Conservation (phyloP, 2,329 filamentous ascomycete species). For the Fusarium papillatum region DNA sequence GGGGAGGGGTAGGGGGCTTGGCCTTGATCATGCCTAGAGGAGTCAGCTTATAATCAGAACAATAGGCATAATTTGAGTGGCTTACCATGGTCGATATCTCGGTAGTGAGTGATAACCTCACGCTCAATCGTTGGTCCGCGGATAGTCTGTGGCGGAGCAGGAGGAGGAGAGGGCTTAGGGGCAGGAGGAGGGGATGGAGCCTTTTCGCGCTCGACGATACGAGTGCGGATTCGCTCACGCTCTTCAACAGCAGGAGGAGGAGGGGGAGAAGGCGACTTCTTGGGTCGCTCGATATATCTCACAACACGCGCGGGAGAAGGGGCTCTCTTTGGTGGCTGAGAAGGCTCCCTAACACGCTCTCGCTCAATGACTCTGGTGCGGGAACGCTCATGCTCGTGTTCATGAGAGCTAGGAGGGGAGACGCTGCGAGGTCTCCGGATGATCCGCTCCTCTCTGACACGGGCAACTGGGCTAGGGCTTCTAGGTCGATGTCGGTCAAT, state of each 20-base stretch:
- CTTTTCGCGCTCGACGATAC: constrained; percentile 62
- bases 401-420: constrained; percentile 53
- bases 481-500: constrained; percentile 63
- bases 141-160: constrained; percentile 75
- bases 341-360: constrained; percentile 53
- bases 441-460: constrained; percentile 58
- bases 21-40: constrained; percentile 59
- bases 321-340: constrained; percentile 53
- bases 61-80: background rate
- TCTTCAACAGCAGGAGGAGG: constrained; percentile 42
- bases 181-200: constrained; percentile 51
- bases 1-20: constrained; percentile 60
- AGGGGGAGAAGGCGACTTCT: constrained; percentile 50
- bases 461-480: constrained; percentile 57
- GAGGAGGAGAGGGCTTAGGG: constrained; percentile 65
- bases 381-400: constrained; percentile 55
- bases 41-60: constrained; percentile 19
- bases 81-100: constrained; percentile 89
- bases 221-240: constrained; percentile 61
- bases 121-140: constrained; percentile 86
- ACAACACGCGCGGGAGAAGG: constrained; percentile 52
- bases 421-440: constrained; percentile 59
- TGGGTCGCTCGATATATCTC: constrained; percentile 56
- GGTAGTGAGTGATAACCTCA: constrained; percentile 90
- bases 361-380: constrained; percentile 42